Percentiles rank a stretch among this genome's conserved stretches.
These are phyloP conservation scores for Pichia scutulata DNA, from an alignment of 805 yeast species.

Conservation along the genomic window DNA sequence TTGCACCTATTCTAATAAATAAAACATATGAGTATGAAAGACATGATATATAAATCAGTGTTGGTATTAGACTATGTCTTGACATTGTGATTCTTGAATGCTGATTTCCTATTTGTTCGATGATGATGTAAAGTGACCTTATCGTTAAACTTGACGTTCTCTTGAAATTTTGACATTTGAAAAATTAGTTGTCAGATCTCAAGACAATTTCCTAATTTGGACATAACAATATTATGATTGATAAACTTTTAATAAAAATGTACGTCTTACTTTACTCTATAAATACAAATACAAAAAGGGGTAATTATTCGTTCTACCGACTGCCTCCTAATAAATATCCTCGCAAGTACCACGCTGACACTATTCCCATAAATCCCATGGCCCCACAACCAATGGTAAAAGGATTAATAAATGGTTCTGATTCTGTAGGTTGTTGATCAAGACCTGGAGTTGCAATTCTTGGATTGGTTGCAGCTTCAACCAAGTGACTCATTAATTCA, in stretches of 20 bases:
- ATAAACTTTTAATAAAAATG: not conserved
- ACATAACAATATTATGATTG: not conserved
- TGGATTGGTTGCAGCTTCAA: constrained; percentile 82
- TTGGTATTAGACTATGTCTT: constrained; percentile 3
- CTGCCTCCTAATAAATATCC: constrained; percentile 24
- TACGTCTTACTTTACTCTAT: not conserved
- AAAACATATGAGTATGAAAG: constrained; percentile 42
- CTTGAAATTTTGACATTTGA: not conserved
- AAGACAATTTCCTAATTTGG: not conserved
- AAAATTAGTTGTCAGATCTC: not conserved
- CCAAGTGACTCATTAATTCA: constrained; percentile 79
- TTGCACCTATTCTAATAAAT: constrained; percentile 29
- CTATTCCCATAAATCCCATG: constrained; percentile 54
- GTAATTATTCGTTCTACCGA: not conserved
- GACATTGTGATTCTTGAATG: not conserved
- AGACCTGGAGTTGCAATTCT: constrained; percentile 69
- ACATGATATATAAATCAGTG: constrained; percentile 22
- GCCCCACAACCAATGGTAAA: constrained; percentile 62
- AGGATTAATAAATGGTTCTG: constrained; percentile 40
- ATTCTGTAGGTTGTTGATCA: constrained; percentile 51
- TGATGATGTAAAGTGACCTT: no score
- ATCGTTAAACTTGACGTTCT: no score
- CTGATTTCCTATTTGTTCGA: no score
- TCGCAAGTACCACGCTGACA: constrained; percentile 59
- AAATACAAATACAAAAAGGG: not conserved